phyloP scores from a whole-genome alignment of 208 protist species.

The Hexamita inflata region DNA sequence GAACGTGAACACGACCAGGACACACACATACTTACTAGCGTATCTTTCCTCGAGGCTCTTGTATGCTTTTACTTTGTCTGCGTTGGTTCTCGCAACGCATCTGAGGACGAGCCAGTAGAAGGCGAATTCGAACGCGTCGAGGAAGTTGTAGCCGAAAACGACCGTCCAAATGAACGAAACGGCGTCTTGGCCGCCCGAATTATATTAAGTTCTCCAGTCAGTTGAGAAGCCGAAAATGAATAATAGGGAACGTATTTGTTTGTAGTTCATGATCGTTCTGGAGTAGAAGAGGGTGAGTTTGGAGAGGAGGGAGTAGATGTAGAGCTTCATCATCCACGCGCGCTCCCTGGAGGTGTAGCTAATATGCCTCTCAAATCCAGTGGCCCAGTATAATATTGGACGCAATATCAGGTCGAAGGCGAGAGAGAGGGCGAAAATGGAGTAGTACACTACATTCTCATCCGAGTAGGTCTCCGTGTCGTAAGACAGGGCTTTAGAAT shows the following conservation, averaged over 20 bases:
- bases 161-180: neutral
- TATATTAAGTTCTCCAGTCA: neutral
- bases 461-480: neutral
- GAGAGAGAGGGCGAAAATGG: neutral
- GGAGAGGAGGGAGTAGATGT: neutral
- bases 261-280: too few species aligned
- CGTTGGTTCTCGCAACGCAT: neutral
- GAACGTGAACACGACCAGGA: neutral
- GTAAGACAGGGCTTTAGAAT: neutral
- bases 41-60: neutral
- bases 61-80: neutral
- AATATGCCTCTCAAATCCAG: neutral
- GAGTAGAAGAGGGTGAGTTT: neutral
- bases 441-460: neutral
- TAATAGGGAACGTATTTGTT: too few species aligned
- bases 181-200: neutral
- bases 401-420: neutral
- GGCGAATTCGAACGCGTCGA: neutral
- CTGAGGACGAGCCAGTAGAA: neutral
- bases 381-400: neutral
- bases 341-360: neutral
- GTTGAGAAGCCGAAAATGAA: neutral
- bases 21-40: neutral
- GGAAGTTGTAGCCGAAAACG: neutral
- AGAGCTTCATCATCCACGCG: neutral